Conservation (phyloP, 805 yeast species). For the Suhomyces canberraensis region DNA sequence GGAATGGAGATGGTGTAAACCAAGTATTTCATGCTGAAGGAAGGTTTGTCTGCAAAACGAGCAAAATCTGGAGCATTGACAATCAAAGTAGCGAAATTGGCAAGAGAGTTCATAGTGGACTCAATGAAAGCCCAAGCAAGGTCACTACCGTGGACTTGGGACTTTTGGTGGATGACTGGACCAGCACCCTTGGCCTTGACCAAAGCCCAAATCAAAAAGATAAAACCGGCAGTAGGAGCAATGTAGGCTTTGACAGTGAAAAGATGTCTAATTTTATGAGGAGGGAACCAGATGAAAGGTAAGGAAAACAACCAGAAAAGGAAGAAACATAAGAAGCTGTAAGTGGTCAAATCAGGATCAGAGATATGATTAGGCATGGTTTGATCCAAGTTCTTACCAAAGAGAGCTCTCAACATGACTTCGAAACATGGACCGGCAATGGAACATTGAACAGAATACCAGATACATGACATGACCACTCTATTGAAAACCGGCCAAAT, state of each 20-base stretch:
- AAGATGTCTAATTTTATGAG: constrained; percentile 77
- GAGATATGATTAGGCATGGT: constrained; percentile 63
- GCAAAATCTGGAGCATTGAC: constrained; percentile 88
- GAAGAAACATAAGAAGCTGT: constrained; percentile 72
- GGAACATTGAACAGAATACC: constrained; percentile 87
- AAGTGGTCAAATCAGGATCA: constrained; percentile 63
- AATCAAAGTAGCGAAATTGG: constrained; percentile 87
- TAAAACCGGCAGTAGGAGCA: constrained; percentile 81
- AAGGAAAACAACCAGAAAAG: constrained; percentile 76
- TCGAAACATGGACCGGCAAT: constrained; percentile 80
- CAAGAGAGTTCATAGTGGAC: constrained; percentile 74
- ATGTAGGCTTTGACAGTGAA: constrained; percentile 78
- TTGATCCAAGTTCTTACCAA: constrained; percentile 55
- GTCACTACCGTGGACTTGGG: constrained; percentile 51
- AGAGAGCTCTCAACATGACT: constrained; percentile 72
- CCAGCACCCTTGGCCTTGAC: constrained; percentile 80
- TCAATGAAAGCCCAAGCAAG: constrained; percentile 82
- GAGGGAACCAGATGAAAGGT: constrained; percentile 79
- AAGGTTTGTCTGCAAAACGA: constrained; percentile 61
- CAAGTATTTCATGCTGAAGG: constrained; percentile 37
- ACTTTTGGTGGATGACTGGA: constrained; percentile 56
- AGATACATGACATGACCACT: constrained; percentile 80
- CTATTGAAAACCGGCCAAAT: constrained; percentile 87
- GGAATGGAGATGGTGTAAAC: constrained; percentile 65
- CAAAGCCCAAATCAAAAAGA: constrained; percentile 79